Conservation (phyloP, 257 asterid genomes). For the Haberlea rhodopensis region DNA sequence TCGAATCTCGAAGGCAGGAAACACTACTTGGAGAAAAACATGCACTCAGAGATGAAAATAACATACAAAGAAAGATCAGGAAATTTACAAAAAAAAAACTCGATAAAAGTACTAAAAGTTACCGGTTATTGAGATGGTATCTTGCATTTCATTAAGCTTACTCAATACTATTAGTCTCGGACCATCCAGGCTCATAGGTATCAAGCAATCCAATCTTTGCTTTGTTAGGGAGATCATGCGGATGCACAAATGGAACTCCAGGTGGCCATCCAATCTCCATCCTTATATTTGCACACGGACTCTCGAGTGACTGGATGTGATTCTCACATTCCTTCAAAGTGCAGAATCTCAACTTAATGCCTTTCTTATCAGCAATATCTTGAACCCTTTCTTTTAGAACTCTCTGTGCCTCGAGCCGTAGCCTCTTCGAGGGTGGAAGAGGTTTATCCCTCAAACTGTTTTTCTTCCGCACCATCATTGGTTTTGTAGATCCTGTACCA, state of each 20-base stretch:
- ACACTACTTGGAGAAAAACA: background rate
- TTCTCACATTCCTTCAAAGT: slow-evolving; percentile 87
- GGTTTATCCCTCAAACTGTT: slow-evolving; percentile 65
- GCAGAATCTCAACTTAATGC: slow-evolving; percentile 93
- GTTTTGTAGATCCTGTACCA: slow-evolving; percentile 93
- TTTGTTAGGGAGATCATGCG: slow-evolving; percentile 99
- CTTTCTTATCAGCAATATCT: slow-evolving; percentile 94
- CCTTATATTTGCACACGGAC: slow-evolving; percentile 79
- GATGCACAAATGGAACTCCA: slow-evolving; percentile 98
- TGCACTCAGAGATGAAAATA: background rate
- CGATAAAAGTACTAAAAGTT: slow-evolving; percentile 27
- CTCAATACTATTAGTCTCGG: slow-evolving; percentile 78
- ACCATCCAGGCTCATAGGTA: slow-evolving; percentile 98
- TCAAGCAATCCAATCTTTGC: slow-evolving; percentile 97
- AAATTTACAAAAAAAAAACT: slow-evolving; percentile 12
- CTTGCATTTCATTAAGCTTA: slow-evolving; percentile 43
- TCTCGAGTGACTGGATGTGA: slow-evolving; percentile 78
- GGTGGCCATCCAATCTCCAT: slow-evolving; percentile 98
- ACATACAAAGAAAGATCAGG: no score
- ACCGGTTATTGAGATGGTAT: slow-evolving; percentile 41
- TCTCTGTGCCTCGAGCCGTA: slow-evolving; percentile 94
- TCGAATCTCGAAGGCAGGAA: background rate
- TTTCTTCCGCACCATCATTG: slow-evolving; percentile 59
- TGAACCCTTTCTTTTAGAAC: slow-evolving; percentile 96
- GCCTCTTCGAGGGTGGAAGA: slow-evolving; percentile 95